Evolutionary conservation across 163 green algal species (phyloP).

Genomic region (Scenedesmus sp.): DNA sequence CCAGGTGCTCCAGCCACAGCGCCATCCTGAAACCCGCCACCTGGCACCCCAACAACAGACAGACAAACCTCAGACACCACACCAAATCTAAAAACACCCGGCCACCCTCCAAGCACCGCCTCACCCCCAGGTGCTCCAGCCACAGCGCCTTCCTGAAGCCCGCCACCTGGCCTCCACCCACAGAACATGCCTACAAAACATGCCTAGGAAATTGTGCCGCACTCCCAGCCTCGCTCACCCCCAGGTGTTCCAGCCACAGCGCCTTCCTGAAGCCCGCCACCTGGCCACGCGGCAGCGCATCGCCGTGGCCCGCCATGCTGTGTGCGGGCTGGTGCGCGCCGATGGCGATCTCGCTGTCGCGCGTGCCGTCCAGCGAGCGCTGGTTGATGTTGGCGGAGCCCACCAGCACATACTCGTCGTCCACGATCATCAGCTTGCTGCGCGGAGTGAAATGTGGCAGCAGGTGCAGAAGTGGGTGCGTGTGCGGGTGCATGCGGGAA

Average conservation of each 20-base stretch:
- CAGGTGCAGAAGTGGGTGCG: too few species aligned
- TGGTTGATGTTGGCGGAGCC: conserved; percentile 75
- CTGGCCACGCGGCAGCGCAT: conserved; percentile 44
- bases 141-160: conserved; percentile 57
- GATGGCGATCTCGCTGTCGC: conserved; percentile 56
- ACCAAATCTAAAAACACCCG: too few species aligned
- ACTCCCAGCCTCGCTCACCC: conserved; percentile 8
- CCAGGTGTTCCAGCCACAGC: conserved; percentile 54
- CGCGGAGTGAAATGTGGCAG: not conserved
- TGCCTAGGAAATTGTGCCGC: too few species aligned
- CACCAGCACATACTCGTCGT: conserved; percentile 67
- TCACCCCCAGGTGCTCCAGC: conserved; percentile 48
- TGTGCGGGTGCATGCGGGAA: too few species aligned
- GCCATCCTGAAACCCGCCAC: too few species aligned
- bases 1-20: too few species aligned
- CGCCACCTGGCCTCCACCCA: not conserved
- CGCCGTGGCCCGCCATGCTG: not conserved
- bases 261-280: conserved; percentile 60
- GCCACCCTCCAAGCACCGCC: not conserved
- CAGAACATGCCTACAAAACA: too few species aligned
- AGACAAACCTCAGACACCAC: too few species aligned
- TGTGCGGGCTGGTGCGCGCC: conserved; percentile 42
- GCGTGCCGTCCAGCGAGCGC: conserved; percentile 63
- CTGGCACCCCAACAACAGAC: too few species aligned
- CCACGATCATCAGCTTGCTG: conserved; percentile 63